Evolutionary conservation across 257 asterid genomes (phyloP), one percentile per base, ranked within the genome.

Genomic region (Linderniella brevidens): DNA sequence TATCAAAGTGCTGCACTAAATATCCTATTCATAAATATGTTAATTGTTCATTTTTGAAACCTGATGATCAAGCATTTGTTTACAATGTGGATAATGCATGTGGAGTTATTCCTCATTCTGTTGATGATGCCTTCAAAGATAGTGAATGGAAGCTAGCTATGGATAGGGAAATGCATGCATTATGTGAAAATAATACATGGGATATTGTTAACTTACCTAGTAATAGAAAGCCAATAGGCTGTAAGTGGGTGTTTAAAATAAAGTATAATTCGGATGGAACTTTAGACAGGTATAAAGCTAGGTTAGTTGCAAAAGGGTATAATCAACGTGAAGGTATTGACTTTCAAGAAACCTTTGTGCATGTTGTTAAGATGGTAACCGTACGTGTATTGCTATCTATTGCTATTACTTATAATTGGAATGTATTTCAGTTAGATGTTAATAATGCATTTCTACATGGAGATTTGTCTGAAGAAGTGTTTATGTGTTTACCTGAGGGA

Each of bases 291-390:
- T 40, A 11, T 40, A 40, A 40, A 40, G 3, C 2, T 4, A 4
- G 45, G 4, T 40, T 40, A 40, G 45, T 40, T 12, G 45, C 45
- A 4, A 11, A 40, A 11, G 45, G 2, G 5, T 40, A 11, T 40
- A 40, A 40, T 11, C 45, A 12, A 40, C 45, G 45, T 40, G 45
- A 40, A 40, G 45, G 45, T 11, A 40, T 40, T 4, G 45, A 40
- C 45, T 40, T 40, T 14, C 45, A 10, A 11, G 45, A 40, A 4
- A 40, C 45, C 11, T 40, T 40, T 14, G n/a, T 5, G 5, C 45
- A 5, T 40, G 1, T 40, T 40, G 45, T 40, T 5, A 40, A 40
- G 9, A 12, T 40, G n/a, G 45, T 40, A 4, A 40, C 45, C 9
- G 3, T 40, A 4, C 16, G 45, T 40, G 4, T 40, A 40, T 40